Evolutionary conservation across 768 basidiomycete species (phyloP), one percentile per base, ranked within the genome.

Genomic region (Agrocybe praecox): DNA sequence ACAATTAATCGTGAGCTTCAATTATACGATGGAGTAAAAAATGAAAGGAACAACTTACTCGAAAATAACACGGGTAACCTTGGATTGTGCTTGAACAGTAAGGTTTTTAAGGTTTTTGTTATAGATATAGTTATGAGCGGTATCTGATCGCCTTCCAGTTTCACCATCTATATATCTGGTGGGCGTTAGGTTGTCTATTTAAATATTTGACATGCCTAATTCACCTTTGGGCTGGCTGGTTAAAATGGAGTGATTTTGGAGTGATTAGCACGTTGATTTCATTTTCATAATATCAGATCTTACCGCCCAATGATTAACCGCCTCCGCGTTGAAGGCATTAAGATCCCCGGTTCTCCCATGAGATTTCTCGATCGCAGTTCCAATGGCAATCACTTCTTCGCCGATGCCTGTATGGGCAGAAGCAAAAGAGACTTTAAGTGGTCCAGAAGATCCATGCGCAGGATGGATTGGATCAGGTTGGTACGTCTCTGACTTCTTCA

Each of bases 71-170:
- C 77, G 74, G 19, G 71, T 70, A 22, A 83, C 82, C 2, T 69
- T 73, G 36, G 73, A 73, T 48, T 72, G 69, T 15, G 67, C 61
- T 40, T 73, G 55, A 11, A 84, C 65, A 5, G 64, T 65, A 14
- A 84, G 61, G 49, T 81, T 82, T 47, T 69, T 68, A 43, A 69
- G 63, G 7, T 71, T 59, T 53, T 78, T 74, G 46, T 75, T 78
- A 60, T 84, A 84, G 44, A 84, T 70, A 52, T 76, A 83, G 59
- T 74, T 60, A 55, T 84, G 80, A 2, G 87, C 75, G 0, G 78
- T 63, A 62, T 88, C 86, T 0, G 85, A 86, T 18, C 87, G 80
- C 43, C 61, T 72, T 32, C 87, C 87, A 3, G 77, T 83, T 14
- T 69, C 65, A 2, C 62, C 67, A 56, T 83, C 74, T 17, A 89